These are phyloP conservation scores for Boletus holoroseus DNA, from an alignment of 1,284 basidiomycete species.

Conservation along the genomic window DNA sequence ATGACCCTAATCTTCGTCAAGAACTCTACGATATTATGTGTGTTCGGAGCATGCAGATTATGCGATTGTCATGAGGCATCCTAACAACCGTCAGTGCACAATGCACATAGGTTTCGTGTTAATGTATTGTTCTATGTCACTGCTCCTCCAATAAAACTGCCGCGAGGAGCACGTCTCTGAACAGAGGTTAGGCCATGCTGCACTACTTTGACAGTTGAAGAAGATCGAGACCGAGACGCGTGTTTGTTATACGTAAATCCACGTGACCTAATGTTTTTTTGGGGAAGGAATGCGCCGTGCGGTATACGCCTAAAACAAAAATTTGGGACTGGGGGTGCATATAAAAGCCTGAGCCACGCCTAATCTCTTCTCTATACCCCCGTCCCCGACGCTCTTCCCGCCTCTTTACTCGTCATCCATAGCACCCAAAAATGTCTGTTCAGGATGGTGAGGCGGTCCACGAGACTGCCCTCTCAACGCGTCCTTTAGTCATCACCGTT, in stretches of 20 bases:
- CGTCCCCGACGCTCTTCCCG: slow-evolving; percentile 1
- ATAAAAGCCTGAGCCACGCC: slow-evolving; percentile 21
- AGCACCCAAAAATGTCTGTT: slow-evolving; percentile 29
- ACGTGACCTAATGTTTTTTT: slow-evolving; percentile 31
- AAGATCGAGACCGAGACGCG: slow-evolving; percentile 2
- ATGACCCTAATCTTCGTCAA: slow-evolving; percentile 21
- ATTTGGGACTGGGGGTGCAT: slow-evolving; percentile 33
- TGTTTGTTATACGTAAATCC: slow-evolving; percentile 22
- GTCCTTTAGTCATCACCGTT: slow-evolving; percentile 59
- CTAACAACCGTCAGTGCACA: not conserved
- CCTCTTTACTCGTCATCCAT: slow-evolving; percentile 3
- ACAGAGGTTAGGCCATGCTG: not conserved
- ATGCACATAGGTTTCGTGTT: not conserved
- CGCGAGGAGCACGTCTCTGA: not conserved
- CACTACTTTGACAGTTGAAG: slow-evolving; percentile 1
- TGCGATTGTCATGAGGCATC: slow-evolving; percentile 11
- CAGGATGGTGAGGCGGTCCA: slow-evolving; percentile 27
- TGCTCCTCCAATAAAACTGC: not conserved
- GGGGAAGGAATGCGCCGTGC: slow-evolving; percentile 25
- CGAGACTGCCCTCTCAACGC: slow-evolving; percentile 44
- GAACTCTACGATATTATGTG: slow-evolving; percentile 1
- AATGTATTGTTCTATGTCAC: slow-evolving; percentile 2
- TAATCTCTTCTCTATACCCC: slow-evolving; percentile 7
- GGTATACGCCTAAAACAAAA: slow-evolving; percentile 25
- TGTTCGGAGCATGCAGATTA: slow-evolving; percentile 13